These are phyloP conservation scores for Xylaria sp. DNA, from an alignment of 2,329 filamentous ascomycete genomes.

Conservation along the genomic window DNA sequence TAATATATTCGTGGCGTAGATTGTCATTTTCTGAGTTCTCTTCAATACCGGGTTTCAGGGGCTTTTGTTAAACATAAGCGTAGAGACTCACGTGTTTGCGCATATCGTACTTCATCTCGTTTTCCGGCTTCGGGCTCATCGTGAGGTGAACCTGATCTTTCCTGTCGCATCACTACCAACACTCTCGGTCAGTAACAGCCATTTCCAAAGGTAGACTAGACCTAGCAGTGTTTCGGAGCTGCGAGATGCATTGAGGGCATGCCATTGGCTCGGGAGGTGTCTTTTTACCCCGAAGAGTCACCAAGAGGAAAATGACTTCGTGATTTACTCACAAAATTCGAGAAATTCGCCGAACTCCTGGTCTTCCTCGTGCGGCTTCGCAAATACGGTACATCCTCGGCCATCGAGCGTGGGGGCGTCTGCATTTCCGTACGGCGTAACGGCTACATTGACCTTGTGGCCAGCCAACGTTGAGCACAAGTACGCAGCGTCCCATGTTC, in stretches of 20 bases:
- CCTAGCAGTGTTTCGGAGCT: neutral
- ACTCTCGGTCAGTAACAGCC: neutral
- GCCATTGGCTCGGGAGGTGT: neutral
- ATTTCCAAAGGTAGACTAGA: neutral
- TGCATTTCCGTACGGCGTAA: conserved; percentile 76
- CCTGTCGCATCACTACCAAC: conserved; percentile 63
- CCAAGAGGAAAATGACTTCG: neutral
- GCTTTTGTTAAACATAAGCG: neutral
- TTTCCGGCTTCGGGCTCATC: conserved; percentile 43
- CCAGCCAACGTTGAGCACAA: conserved; percentile 66
- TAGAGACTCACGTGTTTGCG: conserved; percentile 73
- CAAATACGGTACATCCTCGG: conserved; percentile 62
- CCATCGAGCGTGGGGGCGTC: conserved; percentile 62
- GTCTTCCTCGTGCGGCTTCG: conserved; percentile 76
- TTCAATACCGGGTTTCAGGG: conserved; percentile 13
- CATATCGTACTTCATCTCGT: conserved; percentile 71
- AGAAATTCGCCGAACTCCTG: conserved; percentile 73
- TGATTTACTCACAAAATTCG: conserved; percentile 52
- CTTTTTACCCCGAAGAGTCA: neutral
- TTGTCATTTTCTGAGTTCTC: conserved; percentile 78
- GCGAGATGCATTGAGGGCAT: neutral
- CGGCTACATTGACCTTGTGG: conserved; percentile 76
- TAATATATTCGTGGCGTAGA: conserved; percentile 75
- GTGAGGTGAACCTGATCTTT: conserved; percentile 49
- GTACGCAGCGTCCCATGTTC: conserved; percentile 71